A percentile compares a stretch with the other conserved stretches of the same genome.
Evolutionary conservation across 2,329 filamentous ascomycete species (phyloP).

Genomic region (Bipolaris zeicola): DNA sequence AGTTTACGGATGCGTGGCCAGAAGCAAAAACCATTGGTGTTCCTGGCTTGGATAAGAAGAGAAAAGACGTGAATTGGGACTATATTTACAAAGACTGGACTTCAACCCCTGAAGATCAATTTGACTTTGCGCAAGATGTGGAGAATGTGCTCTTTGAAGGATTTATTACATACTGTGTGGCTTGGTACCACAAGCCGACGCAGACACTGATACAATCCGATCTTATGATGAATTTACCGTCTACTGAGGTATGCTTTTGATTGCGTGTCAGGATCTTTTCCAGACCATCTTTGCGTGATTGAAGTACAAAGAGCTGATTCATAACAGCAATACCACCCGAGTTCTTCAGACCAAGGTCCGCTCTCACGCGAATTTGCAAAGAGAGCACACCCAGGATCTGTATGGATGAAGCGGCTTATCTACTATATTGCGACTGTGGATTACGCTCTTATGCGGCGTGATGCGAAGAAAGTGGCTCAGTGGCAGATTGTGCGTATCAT

Average conservation of each 20-base stretch:
- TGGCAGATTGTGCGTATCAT: slow-evolving; percentile 22
- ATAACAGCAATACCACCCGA: slow-evolving; percentile 19
- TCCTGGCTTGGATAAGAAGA: slow-evolving; percentile 14
- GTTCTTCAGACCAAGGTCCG: slow-evolving; percentile 13
- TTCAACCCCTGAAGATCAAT: slow-evolving; percentile 19
- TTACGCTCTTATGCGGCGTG: slow-evolving; percentile 17
- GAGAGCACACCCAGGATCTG: slow-evolving; percentile 18
- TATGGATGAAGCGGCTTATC: slow-evolving; percentile 20
- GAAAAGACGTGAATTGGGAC: slow-evolving; percentile 21
- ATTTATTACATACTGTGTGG: slow-evolving; percentile 23
- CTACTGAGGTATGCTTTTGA: slow-evolving; percentile 15
- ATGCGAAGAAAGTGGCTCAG: slow-evolving; percentile 20
- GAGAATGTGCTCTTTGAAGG: slow-evolving; percentile 25
- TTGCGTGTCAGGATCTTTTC: too few species aligned
- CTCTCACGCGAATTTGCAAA: slow-evolving; percentile 19
- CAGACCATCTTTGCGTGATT: too few species aligned
- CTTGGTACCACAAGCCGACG: slow-evolving; percentile 22
- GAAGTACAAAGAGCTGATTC: neutral
- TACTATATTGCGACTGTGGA: slow-evolving; percentile 22
- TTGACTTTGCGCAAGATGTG: slow-evolving; percentile 16
- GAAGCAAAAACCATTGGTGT: slow-evolving; percentile 20
- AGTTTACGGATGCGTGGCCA: slow-evolving; percentile 17
- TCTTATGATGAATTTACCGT: slow-evolving; percentile 24
- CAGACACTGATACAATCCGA: slow-evolving; percentile 21
- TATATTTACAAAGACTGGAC: slow-evolving; percentile 18